Conservation (phyloP, 1,139 yeast genomes). For the Chernovozyma sophiae-reginae region DNA sequence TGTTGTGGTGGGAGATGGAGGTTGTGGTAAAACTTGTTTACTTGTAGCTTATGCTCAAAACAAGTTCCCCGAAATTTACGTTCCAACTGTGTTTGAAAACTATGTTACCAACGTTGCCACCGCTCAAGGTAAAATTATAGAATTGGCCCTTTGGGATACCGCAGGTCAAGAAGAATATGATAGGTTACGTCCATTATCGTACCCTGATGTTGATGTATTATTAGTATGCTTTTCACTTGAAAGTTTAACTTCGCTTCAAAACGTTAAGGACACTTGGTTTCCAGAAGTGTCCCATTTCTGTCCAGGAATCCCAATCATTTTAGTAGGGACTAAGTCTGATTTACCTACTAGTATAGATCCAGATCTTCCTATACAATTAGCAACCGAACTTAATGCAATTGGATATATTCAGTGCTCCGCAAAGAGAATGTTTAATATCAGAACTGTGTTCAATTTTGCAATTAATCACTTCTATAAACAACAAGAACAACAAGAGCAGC, state of each 20-base stretch:
- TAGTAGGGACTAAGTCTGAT: slow-evolving; percentile 81
- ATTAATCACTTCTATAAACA: slow-evolving; percentile 35
- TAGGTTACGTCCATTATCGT: slow-evolving; percentile 74
- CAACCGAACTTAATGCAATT: slow-evolving; percentile 65
- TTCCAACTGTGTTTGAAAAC: slow-evolving; percentile 90
- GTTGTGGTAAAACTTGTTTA: slow-evolving; percentile 89
- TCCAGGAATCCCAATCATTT: slow-evolving; percentile 68
- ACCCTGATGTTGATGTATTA: slow-evolving; percentile 75
- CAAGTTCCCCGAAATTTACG: slow-evolving; percentile 69
- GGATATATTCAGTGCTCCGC: slow-evolving; percentile 84
- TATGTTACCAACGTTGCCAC: slow-evolving; percentile 63
- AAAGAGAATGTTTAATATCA: slow-evolving; percentile 61
- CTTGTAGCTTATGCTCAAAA: slow-evolving; percentile 80
- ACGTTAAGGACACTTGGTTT: slow-evolving; percentile 78
- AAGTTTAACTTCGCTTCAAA: slow-evolving; percentile 58
- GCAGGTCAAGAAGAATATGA: slow-evolving; percentile 95
- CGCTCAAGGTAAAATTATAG: slow-evolving; percentile 51
- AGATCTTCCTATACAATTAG: slow-evolving; percentile 51
- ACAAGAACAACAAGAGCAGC: slow-evolving; percentile 34
- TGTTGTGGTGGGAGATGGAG: slow-evolving; percentile 93
- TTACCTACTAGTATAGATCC: slow-evolving; percentile 42
- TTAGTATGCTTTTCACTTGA: slow-evolving; percentile 75
- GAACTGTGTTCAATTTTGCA: slow-evolving; percentile 60
- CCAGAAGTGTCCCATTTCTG: slow-evolving; percentile 85
- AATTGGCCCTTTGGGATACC: slow-evolving; percentile 85